Evolutionary conservation across 768 basidiomycete genomes (phyloP).

Genomic region (Xerocomus brunneocitrinus): DNA sequence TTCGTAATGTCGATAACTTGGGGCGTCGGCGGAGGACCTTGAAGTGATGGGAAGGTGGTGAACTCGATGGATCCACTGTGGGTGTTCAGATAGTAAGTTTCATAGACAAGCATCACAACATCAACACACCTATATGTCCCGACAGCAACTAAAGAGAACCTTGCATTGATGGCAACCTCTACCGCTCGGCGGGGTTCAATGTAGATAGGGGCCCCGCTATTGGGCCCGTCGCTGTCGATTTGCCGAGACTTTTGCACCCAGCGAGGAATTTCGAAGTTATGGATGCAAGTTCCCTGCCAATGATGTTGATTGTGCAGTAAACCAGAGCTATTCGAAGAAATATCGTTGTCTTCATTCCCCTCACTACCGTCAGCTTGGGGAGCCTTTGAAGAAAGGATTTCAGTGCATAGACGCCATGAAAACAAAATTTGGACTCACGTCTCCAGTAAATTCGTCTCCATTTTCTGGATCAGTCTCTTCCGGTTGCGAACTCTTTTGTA

Average conservation of each 20-base stretch:
- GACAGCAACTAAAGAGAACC: slow-evolving; percentile 78
- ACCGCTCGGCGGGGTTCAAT: slow-evolving; percentile 64
- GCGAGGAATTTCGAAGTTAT: slow-evolving; percentile 66
- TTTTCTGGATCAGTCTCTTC: slow-evolving; percentile 3
- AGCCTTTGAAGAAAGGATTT: slow-evolving; percentile 9
- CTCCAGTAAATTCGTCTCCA: slow-evolving; percentile 52
- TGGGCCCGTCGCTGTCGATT: slow-evolving; percentile 43
- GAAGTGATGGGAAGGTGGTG: slow-evolving; percentile 63
- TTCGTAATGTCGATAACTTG: slow-evolving; percentile 62
- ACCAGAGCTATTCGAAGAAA: slow-evolving; percentile 1
- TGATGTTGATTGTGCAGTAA: slow-evolving; percentile 11
- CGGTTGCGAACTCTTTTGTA: slow-evolving; percentile 39
- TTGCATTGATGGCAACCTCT: slow-evolving; percentile 64
- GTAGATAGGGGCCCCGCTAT: slow-evolving; percentile 38
- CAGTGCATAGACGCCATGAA: not conserved
- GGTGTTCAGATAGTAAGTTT: not conserved
- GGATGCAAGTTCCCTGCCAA: slow-evolving; percentile 81
- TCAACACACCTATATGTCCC: slow-evolving; percentile 61
- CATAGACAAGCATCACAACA: not conserved
- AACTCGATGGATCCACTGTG: slow-evolving; percentile 63
- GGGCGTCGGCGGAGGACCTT: slow-evolving; percentile 52
- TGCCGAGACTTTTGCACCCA: slow-evolving; percentile 77
- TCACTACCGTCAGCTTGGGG: slow-evolving; percentile 3
- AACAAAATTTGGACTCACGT: slow-evolving; percentile 27
- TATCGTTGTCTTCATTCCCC: slow-evolving; percentile 2